Base-by-base conservation (phyloP, 176 grass and related monocot genomes). In the Oryza nivara region DNA sequence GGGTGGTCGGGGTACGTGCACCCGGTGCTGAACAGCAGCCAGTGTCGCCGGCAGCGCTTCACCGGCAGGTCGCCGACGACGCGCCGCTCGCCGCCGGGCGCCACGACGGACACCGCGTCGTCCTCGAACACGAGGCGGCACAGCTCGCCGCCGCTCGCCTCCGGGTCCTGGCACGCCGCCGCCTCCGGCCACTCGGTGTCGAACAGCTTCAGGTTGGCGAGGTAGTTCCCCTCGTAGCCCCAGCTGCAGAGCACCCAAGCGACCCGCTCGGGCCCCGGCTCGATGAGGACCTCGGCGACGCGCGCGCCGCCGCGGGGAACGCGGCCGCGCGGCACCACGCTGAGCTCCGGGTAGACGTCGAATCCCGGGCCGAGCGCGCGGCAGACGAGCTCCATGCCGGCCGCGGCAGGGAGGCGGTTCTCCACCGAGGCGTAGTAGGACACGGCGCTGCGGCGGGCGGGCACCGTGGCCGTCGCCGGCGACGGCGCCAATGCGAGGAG, bases 1-100 rank as follows among this genome's bases (percentile, higher is more conserved):
- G 45, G 79, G 70, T 90, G 88, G 19, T 78, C 73, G 19, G 88
- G 88, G 79, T 86, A 90, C 46, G 83, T n/a, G 61, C 90, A 91
- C 47, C 34, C 82, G 0, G 82, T 46, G 86, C 82, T 82, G 82
- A 88, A 88, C 19, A 88, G 26, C 22, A 82, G 48, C 82, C 86
- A 85, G n/a, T 85, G 65, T 3, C 56, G 46, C 0, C 68, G 78
- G 68, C 90, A 91, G 0, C 68, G 72, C 73, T 88, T 91, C 47
- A 85, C 82, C 5, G 90, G 82, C 7, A 91, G 73, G 65, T 91
- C 78, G 7, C 90, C 90, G 67, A 88, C 0, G 0, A 85, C 26
- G 14, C 85, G 45, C 9, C 0, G 15, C 0, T 56, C 78, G 20
- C 49, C 82, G 28, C 25, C 48, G 44, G 83, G 73, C 65, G 78